Base-by-base conservation (phyloP, 2,329 filamentous ascomycete species). In the Epichloe baconii region DNA sequence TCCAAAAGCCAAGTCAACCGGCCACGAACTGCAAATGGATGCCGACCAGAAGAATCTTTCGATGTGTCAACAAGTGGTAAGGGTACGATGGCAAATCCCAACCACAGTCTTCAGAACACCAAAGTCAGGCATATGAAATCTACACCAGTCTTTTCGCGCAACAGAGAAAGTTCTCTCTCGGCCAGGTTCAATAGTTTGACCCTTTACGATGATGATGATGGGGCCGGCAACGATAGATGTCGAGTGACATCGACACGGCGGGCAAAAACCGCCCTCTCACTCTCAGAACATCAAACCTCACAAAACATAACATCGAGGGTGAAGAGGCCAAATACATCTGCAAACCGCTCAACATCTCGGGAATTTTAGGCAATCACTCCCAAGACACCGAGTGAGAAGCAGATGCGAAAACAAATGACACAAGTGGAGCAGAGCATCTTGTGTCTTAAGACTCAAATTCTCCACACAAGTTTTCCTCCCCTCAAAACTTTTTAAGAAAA, bases 401-500 rank as follows among this genome's bases (percentile, higher is more conserved):
- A 65, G 49, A 48, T 68, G 23, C 58, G 59, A 50, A 61, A 55
- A 23, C 65, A 67, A 51, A 53, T 69, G 42, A 56, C 63, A 23
- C 59, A 60, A 47, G 52, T 71, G 35, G 61, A 66, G 55, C 58
- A 59, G 35, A 62, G 57, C 47, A 61, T 67, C n/a, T 59, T 60
- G 38, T 61, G 60, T 38, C 54, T 62, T 58, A 71, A 66, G 56
- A 65, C 60, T 51, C 61, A 14, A 47, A 52, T 21, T 68, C 71
- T 56, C 67, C 71, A 41, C 59, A 58, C 57, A 70, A 72, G 60
- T 64, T 65, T 57, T 64, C 63, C 52, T 75, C 70, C 61, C 72
- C 71, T 53, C 68, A 57, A 37, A 76, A 77, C 1, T 90, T 77
- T 72, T 73, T 91, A 61, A 83, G 77, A 57, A 85, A 82, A 71